Conservation (phyloP, 495 filamentous ascomycete genomes). For the Trichoderma reesei region DNA sequence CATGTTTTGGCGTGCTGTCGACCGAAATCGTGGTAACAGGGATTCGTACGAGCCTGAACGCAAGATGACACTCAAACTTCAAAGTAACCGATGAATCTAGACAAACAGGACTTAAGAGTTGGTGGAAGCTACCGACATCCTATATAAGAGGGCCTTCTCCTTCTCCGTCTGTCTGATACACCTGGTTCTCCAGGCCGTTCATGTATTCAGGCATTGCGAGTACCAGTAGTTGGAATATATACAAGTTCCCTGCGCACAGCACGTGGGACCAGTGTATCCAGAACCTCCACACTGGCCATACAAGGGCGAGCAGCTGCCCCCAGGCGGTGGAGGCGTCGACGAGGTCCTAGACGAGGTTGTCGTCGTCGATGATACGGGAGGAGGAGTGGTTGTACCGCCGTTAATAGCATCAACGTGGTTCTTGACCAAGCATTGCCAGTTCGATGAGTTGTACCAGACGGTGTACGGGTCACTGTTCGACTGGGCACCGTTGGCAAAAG, state of each 20-base stretch:
- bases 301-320: background rate
- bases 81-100: no score
- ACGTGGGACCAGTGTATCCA: background rate
- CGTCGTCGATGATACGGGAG: background rate
- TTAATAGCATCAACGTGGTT: constrained; percentile 47
- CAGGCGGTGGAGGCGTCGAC: background rate
- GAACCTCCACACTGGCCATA: background rate
- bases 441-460: constrained; percentile 45
- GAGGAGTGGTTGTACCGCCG: background rate
- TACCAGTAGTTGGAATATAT: background rate
- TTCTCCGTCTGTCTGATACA: no score
- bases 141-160: no score
- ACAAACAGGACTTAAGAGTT: no score
- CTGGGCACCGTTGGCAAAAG: constrained; percentile 38
- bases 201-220: background rate
- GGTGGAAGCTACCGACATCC: no score
- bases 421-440: constrained; percentile 47
- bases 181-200: no score
- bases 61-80: no score
- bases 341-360: background rate
- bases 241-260: background rate
- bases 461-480: constrained; percentile 48
- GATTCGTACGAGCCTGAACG: no score
- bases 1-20: no score
- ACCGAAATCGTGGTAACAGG: no score